Conservation (phyloP, 495 filamentous ascomycete genomes). For the Xeromyces bisporus region DNA sequence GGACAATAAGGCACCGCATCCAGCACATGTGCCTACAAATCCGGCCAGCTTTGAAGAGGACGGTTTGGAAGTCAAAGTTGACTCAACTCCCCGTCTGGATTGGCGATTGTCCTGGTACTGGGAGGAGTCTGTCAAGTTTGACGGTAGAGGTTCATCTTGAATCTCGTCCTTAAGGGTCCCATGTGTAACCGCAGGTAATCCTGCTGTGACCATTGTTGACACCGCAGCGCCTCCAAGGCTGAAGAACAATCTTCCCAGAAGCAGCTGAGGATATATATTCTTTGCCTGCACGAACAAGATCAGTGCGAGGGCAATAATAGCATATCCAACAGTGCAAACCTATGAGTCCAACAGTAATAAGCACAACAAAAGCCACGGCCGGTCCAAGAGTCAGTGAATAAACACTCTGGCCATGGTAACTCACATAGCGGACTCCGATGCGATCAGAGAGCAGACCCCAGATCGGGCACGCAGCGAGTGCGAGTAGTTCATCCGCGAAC, state of each 20-base stretch:
- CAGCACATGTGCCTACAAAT: constrained; percentile 81
- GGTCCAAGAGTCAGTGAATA: neutral
- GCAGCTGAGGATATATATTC: constrained; percentile 78
- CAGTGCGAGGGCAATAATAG: constrained; percentile 57
- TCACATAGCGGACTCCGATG: constrained; percentile 58
- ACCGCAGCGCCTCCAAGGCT: constrained; percentile 79
- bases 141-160: constrained; percentile 35
- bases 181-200: constrained; percentile 69
- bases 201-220: constrained; percentile 95
- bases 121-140: constrained; percentile 47
- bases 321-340: constrained; percentile 64
- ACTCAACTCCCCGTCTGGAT: constrained; percentile 1
- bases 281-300: constrained; percentile 68
- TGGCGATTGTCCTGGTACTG: constrained; percentile 20
- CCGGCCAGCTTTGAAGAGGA: constrained; percentile 59
- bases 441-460: constrained; percentile 90
- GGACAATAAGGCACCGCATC: constrained; percentile 76
- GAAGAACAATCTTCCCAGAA: constrained; percentile 75
- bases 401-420: constrained; percentile 2
- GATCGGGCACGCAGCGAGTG: constrained; percentile 71
- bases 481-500: constrained; percentile 89
- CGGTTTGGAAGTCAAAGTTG: constrained; percentile 5
- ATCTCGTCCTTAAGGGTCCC: constrained; percentile 9
- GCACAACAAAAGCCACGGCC: constrained; percentile 1
- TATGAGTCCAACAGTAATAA: constrained; percentile 11